These are phyloP conservation scores for Picochlorum sp. DNA, from an alignment of 139 green algal genomes.

Conservation along the genomic window DNA sequence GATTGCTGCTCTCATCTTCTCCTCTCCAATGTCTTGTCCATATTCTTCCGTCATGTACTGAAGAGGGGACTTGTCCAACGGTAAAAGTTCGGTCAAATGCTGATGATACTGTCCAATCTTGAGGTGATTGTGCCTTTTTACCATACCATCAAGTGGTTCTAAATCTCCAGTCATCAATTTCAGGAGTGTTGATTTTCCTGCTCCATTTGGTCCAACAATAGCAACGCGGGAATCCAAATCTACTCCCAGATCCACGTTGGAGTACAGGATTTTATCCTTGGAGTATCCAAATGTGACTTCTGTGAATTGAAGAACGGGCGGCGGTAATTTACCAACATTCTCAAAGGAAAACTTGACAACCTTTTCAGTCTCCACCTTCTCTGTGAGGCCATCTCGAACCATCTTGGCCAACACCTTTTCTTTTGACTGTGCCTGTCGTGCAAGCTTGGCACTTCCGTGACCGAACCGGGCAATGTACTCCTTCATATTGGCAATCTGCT, in stretches of 20 bases:
- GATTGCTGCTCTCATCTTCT: slow-evolving; percentile 63
- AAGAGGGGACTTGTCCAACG: slow-evolving; percentile 57
- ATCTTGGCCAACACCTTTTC: slow-evolving; percentile 97
- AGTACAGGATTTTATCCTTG: slow-evolving; percentile 52
- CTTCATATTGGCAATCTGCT: slow-evolving; percentile 64
- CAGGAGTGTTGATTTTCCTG: slow-evolving; percentile 92
- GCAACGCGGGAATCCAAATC: slow-evolving; percentile 91
- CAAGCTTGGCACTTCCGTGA: slow-evolving; percentile 84
- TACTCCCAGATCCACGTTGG: slow-evolving; percentile 83
- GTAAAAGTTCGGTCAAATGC: slow-evolving; percentile 76
- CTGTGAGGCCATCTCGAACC: slow-evolving; percentile 76
- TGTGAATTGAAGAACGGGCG: slow-evolving; percentile 82
- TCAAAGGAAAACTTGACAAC: slow-evolving; percentile 78
- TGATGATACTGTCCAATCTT: slow-evolving; percentile 84
- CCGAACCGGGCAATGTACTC: slow-evolving; percentile 88
- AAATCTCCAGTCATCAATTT: slow-evolving; percentile 95
- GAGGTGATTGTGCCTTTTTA: slow-evolving; percentile 92
- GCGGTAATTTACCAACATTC: slow-evolving; percentile 85
- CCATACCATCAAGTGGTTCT: slow-evolving; percentile 77
- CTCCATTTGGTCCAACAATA: slow-evolving; percentile 52
- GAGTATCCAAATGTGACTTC: slow-evolving; percentile 81
- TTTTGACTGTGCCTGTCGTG: slow-evolving; percentile 80
- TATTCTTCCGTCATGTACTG: slow-evolving; percentile 60
- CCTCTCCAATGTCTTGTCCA: slow-evolving; percentile 31
- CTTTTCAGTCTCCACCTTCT: slow-evolving; percentile 62